Base-by-base conservation (phyloP, 805 yeast species). In the Blastobotrys robertii region DNA sequence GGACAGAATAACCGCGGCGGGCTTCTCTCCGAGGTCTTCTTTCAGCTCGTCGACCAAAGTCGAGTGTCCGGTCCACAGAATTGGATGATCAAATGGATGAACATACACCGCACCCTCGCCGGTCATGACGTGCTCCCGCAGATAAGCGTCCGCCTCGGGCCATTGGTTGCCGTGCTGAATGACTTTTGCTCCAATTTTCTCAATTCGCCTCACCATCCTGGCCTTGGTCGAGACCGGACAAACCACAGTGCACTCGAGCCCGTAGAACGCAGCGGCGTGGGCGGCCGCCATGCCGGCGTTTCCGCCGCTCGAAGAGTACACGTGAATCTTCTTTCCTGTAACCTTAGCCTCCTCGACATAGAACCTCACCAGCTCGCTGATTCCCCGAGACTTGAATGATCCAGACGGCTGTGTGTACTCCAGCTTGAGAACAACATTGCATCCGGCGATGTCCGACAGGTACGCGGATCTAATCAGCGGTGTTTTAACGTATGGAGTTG, bases 241-340 rank as follows among this genome's bases (percentile, higher is more conserved):
- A 0, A 76, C 82, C 2, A 81, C 84, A 0, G 81, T 76, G 50
- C 81, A 75, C 1, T 54, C 56, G 7, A 43, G 34, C 2, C 79
- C 80, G 57, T 82, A 65, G 41, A 76, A 72, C 44, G 74, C 76
- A 2, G 96, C 94, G 12, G 94, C 83, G 58, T 65, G 84, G 0
- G 97, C 97, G 12, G 87, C 95, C 48, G 97, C 97, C 55, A 87
- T 90, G 2, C 97, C 97, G 49, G 94, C 97, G 61, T 90, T 90
- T 32, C 97, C 97, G 3, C 96, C 97, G 13, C 95, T 85, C 54
- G 94, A 86, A 0, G 95, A 94, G 62, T 84, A 82, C 50, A 87
- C 54, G 39, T 56, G 58, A 12, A 19, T 10, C 13, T 42, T 37
- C 8, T 35, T 38, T 2, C 41, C 42, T 4, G 25, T 19, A 6